A percentile compares a stretch with the other conserved stretches of the same genome.
Conservation (phyloP, 305 asterid genomes). For the Withania somnifera region DNA sequence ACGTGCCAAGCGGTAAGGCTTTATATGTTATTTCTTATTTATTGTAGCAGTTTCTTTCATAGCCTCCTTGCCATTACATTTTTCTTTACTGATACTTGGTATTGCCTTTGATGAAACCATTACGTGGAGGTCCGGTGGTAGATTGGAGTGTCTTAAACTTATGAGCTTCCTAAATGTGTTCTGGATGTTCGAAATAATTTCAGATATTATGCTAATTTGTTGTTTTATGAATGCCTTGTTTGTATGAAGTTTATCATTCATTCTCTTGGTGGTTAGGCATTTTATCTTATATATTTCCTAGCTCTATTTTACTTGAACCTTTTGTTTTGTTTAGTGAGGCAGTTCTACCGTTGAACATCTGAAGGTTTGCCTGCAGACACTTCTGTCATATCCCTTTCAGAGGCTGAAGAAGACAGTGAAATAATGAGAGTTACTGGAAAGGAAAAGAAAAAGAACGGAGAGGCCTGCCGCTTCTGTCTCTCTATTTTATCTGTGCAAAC, state of each 20-base stretch:
- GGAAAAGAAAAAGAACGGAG: background rate
- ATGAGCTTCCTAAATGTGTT: background rate
- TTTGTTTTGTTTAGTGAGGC: background rate
- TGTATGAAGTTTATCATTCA: background rate
- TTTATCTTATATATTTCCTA: background rate
- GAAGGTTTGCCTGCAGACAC: background rate
- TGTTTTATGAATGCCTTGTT: background rate
- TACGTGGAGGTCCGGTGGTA: background rate
- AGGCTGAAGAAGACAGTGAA: background rate
- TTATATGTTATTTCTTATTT: background rate
- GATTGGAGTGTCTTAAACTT: background rate
- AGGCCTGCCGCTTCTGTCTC: background rate
- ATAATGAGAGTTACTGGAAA: background rate
- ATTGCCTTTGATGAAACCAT: background rate
- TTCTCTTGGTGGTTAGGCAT: background rate
- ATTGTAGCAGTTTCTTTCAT: background rate
- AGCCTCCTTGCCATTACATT: background rate
- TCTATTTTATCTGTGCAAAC: background rate
- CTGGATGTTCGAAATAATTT: background rate
- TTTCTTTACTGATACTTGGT: background rate
- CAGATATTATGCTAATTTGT: background rate
- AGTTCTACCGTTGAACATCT: background rate
- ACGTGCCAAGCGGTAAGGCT: slow-evolving; percentile 82
- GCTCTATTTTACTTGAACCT: background rate
- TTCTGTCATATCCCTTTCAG: background rate